Percentiles rank a stretch among this genome's conserved stretches.
Conservation (phyloP, 129 eudicot species). For the Pulicaria dysenterica region DNA sequence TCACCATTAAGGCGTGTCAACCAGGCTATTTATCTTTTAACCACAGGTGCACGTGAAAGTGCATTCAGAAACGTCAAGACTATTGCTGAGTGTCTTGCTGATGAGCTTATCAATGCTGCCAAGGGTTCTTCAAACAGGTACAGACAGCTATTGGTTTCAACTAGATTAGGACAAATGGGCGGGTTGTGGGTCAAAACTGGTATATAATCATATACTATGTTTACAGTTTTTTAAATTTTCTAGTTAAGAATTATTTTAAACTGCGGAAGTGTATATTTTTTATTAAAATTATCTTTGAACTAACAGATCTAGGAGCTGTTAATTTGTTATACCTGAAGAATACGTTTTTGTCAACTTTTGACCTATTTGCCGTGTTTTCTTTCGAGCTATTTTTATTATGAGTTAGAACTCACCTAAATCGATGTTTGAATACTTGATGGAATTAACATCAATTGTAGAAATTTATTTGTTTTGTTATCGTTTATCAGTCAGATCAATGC, state of each 20-base stretch:
- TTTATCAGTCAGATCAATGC: background rate
- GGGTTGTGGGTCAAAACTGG: background rate
- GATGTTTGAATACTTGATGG: background rate
- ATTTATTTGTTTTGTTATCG: background rate
- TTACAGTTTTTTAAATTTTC: too few species aligned
- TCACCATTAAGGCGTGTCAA: slow-evolving; percentile 77
- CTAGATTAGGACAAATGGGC: background rate
- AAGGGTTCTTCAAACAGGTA: slow-evolving; percentile 90
- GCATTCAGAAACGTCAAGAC: slow-evolving; percentile 78
- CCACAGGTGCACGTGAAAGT: slow-evolving; percentile 86
- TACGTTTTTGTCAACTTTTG: background rate
- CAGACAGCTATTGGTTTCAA: background rate
- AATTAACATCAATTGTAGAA: background rate
- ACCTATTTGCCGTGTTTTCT: background rate
- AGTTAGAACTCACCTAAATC: background rate
- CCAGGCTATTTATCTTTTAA: slow-evolving; percentile 75
- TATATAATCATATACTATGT: background rate
- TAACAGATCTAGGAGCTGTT: background rate
- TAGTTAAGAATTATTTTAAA: too few species aligned
- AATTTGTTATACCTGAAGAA: background rate
- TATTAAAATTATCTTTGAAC: background rate
- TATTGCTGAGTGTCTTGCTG: slow-evolving; percentile 84
- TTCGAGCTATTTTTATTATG: background rate
- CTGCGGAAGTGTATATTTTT: background rate
- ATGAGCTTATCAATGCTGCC: slow-evolving; percentile 78